Conservation (phyloP, 116 monocot genomes). For the Zostera marina region DNA sequence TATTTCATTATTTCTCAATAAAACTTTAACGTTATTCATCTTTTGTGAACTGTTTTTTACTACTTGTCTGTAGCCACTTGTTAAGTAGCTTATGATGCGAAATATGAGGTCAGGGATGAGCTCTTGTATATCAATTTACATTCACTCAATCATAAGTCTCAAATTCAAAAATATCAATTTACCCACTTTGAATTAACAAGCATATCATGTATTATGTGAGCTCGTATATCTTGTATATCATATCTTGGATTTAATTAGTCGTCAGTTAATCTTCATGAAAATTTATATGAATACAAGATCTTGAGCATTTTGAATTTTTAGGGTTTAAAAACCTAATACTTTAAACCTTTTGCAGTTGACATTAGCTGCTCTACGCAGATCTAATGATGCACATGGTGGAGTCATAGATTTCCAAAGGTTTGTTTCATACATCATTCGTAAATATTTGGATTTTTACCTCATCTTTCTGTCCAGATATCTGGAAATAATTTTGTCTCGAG, state of each 20-base stretch:
- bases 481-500: constrained; percentile 28
- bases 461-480: constrained; percentile 39
- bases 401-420: constrained; percentile 79
- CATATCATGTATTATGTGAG: too few species aligned
- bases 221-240: too few species aligned
- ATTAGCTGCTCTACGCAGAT: constrained; percentile 53
- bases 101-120: too few species aligned
- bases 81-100: too few species aligned
- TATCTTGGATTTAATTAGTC: too few species aligned
- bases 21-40: neutral
- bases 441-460: neutral
- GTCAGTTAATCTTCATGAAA: too few species aligned
- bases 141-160: too few species aligned
- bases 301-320: neutral
- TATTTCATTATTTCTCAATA: neutral
- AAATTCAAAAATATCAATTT: too few species aligned
- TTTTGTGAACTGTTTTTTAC: neutral
- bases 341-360: constrained; percentile 29
- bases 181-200: too few species aligned
- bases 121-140: too few species aligned
- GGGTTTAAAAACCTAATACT: neutral
- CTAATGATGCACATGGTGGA: constrained; percentile 40
- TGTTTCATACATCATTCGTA: neutral
- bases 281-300: too few species aligned
- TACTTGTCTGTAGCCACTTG: neutral